phyloP scores from a whole-genome alignment of 768 basidiomycete species.

The Russula earlei region DNA sequence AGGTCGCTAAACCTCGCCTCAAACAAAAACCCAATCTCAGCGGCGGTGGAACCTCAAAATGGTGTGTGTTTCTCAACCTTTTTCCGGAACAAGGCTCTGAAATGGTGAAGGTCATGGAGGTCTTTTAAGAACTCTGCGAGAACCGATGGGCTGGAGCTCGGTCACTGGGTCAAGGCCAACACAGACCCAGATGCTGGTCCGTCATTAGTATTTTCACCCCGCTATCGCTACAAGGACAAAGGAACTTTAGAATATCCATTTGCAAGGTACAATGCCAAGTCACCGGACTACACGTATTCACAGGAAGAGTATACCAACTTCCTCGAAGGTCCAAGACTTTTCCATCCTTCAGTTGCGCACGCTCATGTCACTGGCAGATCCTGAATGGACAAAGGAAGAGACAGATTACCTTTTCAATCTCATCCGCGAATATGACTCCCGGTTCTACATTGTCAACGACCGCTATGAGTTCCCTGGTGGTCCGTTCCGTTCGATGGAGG shows the following conservation, averaged over 20 bases:
- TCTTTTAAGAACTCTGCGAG: conserved; percentile 67
- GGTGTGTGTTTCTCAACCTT: conserved; percentile 35
- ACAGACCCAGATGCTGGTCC: conserved; percentile 47
- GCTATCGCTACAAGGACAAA: neutral
- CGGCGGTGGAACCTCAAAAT: conserved; percentile 53
- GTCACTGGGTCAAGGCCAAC: conserved; percentile 74
- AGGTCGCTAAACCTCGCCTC: conserved; percentile 70
- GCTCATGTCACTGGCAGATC: conserved; percentile 36
- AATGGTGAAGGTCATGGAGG: conserved; percentile 57
- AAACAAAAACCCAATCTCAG: conserved; percentile 80
- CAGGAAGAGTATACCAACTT: conserved; percentile 81
- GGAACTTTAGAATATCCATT: conserved; percentile 59
- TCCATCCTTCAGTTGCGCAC: neutral
- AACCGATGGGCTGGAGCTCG: conserved; percentile 54
- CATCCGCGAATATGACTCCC: conserved; percentile 70
- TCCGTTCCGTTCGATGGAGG: conserved; percentile 57
- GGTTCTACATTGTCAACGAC: conserved; percentile 87
- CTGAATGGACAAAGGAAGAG: conserved; percentile 86
- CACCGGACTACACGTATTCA: conserved; percentile 60
- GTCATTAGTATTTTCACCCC: conserved; percentile 18
- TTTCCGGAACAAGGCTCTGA: neutral
- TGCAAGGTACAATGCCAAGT: conserved; percentile 69
- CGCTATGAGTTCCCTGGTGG: conserved; percentile 72
- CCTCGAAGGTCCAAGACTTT: conserved; percentile 50
- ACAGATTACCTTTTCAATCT: conserved; percentile 86